A percentile compares a stretch with the other conserved stretches of the same genome.
Evolutionary conservation across 345 rosid genomes (phyloP).

Genomic region (Eucalyptus cloeziana): DNA sequence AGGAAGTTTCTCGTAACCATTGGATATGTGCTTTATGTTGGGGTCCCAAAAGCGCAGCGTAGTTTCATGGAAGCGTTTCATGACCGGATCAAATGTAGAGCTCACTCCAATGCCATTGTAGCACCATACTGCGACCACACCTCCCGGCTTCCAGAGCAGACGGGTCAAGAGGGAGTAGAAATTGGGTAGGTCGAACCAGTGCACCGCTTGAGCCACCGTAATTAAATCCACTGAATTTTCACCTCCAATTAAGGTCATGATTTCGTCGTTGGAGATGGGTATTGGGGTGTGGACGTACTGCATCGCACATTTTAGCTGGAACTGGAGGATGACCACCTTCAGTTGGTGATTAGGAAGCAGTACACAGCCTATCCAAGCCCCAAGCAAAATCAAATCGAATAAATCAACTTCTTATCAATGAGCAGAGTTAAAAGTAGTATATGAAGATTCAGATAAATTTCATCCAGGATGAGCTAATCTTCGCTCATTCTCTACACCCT

Average conservation of each 20-base stretch:
- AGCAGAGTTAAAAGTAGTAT: no score
- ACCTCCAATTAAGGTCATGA: constrained; percentile 26
- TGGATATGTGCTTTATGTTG: constrained; percentile 1
- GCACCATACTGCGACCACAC: constrained; percentile 46
- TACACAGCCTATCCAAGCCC: no score
- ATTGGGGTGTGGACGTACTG: constrained; percentile 33
- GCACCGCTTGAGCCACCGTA: constrained; percentile 40
- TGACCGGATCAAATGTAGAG: constrained; percentile 27
- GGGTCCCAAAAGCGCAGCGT: constrained; percentile 31
- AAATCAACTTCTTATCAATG: no score
- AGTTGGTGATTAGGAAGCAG: no score
- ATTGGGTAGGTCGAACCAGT: constrained; percentile 55
- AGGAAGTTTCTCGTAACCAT: constrained; percentile 32
- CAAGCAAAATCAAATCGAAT: no score
- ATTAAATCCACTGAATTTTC: constrained; percentile 48
- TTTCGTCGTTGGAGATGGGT: constrained; percentile 31
- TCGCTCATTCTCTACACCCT: not conserved
- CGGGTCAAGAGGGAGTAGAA: constrained; percentile 32
- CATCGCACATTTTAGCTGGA: constrained; percentile 24
- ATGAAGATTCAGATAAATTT: not conserved
- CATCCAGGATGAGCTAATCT: not conserved
- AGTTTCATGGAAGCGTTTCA: constrained; percentile 20
- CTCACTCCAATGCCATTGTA: not conserved
- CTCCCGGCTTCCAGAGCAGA: constrained; percentile 50
- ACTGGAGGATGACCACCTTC: not conserved